Conservation (phyloP, 1,284 basidiomycete species). For the Leccinum ponderosum region DNA sequence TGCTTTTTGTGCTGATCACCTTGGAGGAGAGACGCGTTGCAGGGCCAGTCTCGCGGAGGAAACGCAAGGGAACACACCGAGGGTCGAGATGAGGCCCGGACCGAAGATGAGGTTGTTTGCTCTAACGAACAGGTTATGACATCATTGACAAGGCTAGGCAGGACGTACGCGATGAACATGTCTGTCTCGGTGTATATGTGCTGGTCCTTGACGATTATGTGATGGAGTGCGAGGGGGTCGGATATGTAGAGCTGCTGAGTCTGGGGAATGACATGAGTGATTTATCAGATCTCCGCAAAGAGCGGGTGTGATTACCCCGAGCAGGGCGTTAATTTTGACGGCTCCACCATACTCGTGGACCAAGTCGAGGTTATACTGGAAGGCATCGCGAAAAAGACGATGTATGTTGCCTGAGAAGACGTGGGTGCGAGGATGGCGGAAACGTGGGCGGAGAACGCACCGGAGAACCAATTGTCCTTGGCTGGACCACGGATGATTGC, state of each 20-base stretch:
- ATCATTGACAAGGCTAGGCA: slow-evolving; percentile 13
- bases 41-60: slow-evolving; percentile 23
- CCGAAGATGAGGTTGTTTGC: slow-evolving; percentile 30
- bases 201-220: slow-evolving; percentile 48
- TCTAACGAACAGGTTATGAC: slow-evolving; percentile 37
- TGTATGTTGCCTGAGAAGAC: slow-evolving; percentile 44
- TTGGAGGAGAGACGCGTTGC: slow-evolving; percentile 15
- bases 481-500: slow-evolving; percentile 21
- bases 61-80: slow-evolving; percentile 32
- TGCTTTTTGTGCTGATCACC: slow-evolving; percentile 52
- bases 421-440: not conserved
- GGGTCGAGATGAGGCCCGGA: slow-evolving; percentile 32
- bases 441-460: slow-evolving; percentile 18
- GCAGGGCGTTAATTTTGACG: slow-evolving; percentile 50
- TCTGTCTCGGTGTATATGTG: slow-evolving; percentile 51
- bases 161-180: slow-evolving; percentile 48
- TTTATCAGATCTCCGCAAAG: not conserved
- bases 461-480: slow-evolving; percentile 42
- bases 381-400: slow-evolving; percentile 49
- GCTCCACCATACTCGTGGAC: slow-evolving; percentile 47
- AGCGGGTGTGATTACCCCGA: slow-evolving; percentile 40
- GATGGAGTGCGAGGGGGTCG: slow-evolving; percentile 48
- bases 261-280: slow-evolving; percentile 26
- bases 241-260: slow-evolving; percentile 46
- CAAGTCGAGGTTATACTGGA: slow-evolving; percentile 47